Conservation (phyloP, 192 early-diverging fungal genomes). For the Umbelopsis sp. region DNA sequence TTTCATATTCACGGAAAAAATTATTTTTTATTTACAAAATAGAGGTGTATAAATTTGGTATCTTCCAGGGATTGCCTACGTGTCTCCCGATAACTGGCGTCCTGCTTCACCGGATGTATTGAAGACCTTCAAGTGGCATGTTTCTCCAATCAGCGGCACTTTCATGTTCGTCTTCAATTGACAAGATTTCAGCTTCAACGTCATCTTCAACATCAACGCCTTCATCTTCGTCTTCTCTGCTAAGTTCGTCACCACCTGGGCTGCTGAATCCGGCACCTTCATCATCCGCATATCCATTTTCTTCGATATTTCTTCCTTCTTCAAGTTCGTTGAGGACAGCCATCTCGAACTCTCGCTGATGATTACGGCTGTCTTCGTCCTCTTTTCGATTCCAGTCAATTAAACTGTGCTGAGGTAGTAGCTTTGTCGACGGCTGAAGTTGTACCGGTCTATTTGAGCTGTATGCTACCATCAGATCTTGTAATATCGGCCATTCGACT, state of each 20-base stretch:
- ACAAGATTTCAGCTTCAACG: neutral
- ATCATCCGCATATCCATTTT: constrained; percentile 14
- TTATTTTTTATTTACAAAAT: too few species aligned
- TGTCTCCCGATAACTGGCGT: too few species aligned
- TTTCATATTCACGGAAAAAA: too few species aligned
- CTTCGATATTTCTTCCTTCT: neutral
- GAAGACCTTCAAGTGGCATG: neutral
- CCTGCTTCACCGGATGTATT: neutral
- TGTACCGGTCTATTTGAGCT: neutral
- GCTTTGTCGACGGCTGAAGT: neutral
- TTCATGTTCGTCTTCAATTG: constrained; percentile 2
- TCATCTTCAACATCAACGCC: neutral
- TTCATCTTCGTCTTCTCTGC: constrained; percentile 13
- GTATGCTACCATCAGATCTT: constrained; percentile 5
- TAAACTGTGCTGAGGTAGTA: neutral
- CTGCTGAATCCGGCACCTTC: constrained; percentile 1
- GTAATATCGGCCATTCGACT: neutral
- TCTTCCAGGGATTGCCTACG: too few species aligned
- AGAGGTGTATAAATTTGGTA: too few species aligned
- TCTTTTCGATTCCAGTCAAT: constrained; percentile 7
- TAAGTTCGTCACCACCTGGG: neutral
- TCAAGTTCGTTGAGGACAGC: constrained; percentile 4
- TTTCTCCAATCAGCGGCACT: neutral
- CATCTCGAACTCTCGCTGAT: neutral
- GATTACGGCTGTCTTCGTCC: neutral